phyloP scores from a whole-genome alignment of 2,329 filamentous ascomycete species.

The Mollisia scopiformis region DNA sequence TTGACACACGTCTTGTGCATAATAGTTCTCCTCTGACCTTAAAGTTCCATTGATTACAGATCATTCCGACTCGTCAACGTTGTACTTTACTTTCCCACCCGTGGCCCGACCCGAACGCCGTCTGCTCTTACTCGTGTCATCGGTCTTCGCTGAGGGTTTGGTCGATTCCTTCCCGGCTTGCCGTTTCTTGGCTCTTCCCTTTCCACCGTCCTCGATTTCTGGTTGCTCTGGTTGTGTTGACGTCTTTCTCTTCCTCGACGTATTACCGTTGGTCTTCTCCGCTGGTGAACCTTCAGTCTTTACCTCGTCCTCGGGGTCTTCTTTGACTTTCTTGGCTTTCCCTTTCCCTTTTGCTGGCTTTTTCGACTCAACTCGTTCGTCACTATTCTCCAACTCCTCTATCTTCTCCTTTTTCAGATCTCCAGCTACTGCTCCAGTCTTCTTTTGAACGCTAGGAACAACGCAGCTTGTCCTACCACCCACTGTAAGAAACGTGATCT shows the following conservation, averaged over 20 bases:
- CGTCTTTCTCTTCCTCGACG: constrained; percentile 35
- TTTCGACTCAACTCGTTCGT: constrained; percentile 15
- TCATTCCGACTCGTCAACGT: neutral
- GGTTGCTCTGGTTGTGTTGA: neutral
- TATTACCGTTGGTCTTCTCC: constrained; percentile 38
- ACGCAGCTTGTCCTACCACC: constrained; percentile 91
- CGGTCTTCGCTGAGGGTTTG: neutral
- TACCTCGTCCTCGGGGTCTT: neutral
- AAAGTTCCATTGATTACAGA: too few species aligned
- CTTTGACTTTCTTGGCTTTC: constrained; percentile 32
- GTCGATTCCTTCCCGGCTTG: neutral
- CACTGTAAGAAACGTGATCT: constrained; percentile 84
- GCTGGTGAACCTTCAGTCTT: neutral
- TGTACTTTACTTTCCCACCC: constrained; percentile 4
- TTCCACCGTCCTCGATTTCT: neutral
- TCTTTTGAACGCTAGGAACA: constrained; percentile 85
- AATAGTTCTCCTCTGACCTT: neutral
- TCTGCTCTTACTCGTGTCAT: constrained; percentile 2
- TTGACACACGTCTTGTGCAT: neutral
- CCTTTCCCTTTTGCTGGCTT: constrained; percentile 32
- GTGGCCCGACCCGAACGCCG: constrained; percentile 18
- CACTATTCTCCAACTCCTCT: neutral
- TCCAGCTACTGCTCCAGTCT: constrained; percentile 45
- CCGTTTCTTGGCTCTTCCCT: constrained; percentile 5
- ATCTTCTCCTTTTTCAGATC: constrained; percentile 26